Evolutionary conservation across 1,284 basidiomycete genomes (phyloP), one percentile per base, ranked within the genome.

Genomic region (Tylopilus orsonianus): DNA sequence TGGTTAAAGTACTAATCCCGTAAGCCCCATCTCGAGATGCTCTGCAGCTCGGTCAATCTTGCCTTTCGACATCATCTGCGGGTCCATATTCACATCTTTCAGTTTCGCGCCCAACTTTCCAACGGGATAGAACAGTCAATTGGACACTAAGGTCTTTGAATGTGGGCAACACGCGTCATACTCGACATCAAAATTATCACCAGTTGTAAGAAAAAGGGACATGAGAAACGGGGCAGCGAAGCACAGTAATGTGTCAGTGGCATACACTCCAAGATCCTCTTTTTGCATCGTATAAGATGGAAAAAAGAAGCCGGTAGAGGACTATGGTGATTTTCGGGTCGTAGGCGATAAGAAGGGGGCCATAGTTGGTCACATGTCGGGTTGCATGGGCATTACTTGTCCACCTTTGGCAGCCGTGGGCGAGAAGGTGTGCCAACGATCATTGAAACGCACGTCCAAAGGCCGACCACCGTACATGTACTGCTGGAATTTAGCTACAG

Each of bases 381-480:
- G 64, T 54, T 77, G 77, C 64, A 84, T 77, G 13, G 81, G 74
- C 26, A 76, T 75, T 34, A 79, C 69, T 62, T 88, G 85, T 8
- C 88, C 87, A 39, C 92, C 92, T 65, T 90, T 90, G 1, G 90
- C 90, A 33, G 92, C 87, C 12, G 81, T 80, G 0, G 87, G 82
- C 2, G 90, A 81, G 69, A 95, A 95, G 2, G 88, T 90, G 67
- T 95, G 92, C 89, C 90, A 93, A 56, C 90, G 83, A 58, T 93
- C 89, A 66, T 93, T 94, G 80, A 90, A 95, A 56, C 89, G 84
- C 23, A 95, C 92, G 61, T 93, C 92, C 88, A 59, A 34, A 29
- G 92, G 90, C 41, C 92, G 75, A 9, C 91, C 92, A 52, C 92
- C 92, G 58, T 95, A 95, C 80, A 92, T 84, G 62, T 94, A 94